Conservation (phyloP, 2,329 filamentous ascomycete species). For the Magnaporthiopsis rhizophila region DNA sequence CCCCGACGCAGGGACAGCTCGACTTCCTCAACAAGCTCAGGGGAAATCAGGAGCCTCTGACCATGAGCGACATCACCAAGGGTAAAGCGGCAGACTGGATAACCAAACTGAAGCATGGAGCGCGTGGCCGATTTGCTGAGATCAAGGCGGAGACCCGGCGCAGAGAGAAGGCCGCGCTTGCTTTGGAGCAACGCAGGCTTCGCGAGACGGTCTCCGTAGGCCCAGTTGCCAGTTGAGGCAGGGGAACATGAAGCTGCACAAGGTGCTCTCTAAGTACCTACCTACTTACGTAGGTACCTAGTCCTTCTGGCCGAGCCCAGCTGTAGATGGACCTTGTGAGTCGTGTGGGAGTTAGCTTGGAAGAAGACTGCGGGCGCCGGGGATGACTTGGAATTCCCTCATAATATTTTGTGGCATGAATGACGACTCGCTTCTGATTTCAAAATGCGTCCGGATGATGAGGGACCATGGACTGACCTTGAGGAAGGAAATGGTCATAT, state of each 20-base stretch:
- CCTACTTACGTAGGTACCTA: no score
- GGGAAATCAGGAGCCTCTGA: slow-evolving; percentile 44
- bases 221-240: slow-evolving; percentile 27
- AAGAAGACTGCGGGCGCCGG: not conserved
- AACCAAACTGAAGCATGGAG: slow-evolving; percentile 81
- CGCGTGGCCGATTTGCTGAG: slow-evolving; percentile 52
- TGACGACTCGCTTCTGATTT: not conserved
- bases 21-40: slow-evolving; percentile 62
- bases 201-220: slow-evolving; percentile 50
- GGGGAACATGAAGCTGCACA: not conserved
- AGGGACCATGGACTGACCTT: not conserved
- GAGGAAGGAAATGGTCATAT: not conserved
- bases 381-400: not conserved
- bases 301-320: not conserved
- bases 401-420: not conserved
- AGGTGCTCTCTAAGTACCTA: not conserved
- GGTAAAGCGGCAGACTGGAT: slow-evolving; percentile 86
- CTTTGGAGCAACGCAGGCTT: slow-evolving; percentile 23
- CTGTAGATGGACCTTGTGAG: not conserved
- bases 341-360: no score
- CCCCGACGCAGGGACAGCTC: slow-evolving; percentile 59
- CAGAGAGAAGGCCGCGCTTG: slow-evolving; percentile 26
- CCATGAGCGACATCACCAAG: slow-evolving; percentile 55
- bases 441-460: not conserved
- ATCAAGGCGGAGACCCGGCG: slow-evolving; percentile 46